These are phyloP conservation scores for Vitis hybrid DNA, from an alignment of 177 flowering plant species.

Conservation along the genomic window DNA sequence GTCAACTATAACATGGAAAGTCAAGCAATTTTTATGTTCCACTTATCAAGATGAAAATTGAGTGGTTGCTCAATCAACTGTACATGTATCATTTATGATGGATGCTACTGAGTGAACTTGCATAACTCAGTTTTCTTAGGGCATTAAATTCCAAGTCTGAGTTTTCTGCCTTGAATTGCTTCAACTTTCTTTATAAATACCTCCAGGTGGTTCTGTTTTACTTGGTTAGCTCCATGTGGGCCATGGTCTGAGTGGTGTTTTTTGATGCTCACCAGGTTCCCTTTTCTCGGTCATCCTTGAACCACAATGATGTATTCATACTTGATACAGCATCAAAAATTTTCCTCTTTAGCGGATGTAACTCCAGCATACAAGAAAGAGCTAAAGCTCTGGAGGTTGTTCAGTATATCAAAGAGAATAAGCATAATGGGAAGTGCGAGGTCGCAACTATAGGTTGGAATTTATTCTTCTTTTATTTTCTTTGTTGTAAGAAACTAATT, in stretches of 20 bases:
- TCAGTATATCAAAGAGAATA: conserved; percentile 61
- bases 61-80: background rate
- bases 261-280: conserved; percentile 47
- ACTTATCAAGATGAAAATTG: background rate
- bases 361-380: conserved; percentile 72
- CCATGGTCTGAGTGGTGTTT: background rate
- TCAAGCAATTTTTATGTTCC: background rate
- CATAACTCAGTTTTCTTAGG: no score
- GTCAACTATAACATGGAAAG: background rate
- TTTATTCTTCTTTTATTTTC: conserved; percentile 4
- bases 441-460: conserved; percentile 67
- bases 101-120: background rate
- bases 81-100: background rate
- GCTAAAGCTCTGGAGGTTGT: conserved; percentile 85
- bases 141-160: background rate
- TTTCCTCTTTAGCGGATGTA: conserved; percentile 69
- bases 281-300: conserved; percentile 70
- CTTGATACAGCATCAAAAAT: conserved; percentile 73
- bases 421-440: conserved; percentile 61
- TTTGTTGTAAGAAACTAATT: background rate
- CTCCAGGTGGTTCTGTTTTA: background rate
- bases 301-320: conserved; percentile 71
- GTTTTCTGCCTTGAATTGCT: background rate
- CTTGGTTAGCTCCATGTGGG: background rate
- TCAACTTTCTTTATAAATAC: background rate